Evolutionary conservation across 306 rosid genomes (phyloP).

Genomic region (Carpinus fangiana): DNA sequence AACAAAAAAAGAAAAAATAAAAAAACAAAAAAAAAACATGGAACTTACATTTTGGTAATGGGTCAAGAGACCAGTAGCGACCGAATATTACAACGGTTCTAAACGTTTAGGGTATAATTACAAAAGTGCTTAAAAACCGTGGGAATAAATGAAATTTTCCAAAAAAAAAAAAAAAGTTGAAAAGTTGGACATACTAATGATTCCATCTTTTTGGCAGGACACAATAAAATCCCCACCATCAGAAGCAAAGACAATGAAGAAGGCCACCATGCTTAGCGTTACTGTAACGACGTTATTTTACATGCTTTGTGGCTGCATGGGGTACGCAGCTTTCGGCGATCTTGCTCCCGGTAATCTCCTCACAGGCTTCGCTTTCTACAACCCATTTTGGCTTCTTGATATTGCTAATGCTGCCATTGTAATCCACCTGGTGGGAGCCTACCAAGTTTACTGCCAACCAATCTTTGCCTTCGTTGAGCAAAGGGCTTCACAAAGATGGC

Average conservation of each 20-base stretch:
- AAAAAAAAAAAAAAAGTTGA: no score
- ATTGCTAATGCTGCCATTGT: conserved; percentile 85
- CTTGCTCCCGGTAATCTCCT: conserved; percentile 75
- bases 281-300: conserved; percentile 68
- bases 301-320: conserved; percentile 76
- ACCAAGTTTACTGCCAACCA: conserved; percentile 83
- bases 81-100: no score
- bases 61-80: no score
- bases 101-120: no score
- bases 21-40: no score
- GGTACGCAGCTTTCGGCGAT: conserved; percentile 89
- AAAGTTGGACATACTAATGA: no score
- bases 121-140: no score
- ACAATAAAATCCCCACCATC: conserved; percentile 80
- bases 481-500: conserved; percentile 40
- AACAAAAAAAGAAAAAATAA: no score
- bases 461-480: conserved; percentile 72
- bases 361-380: conserved; percentile 81
- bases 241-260: conserved; percentile 84
- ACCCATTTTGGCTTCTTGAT: conserved; percentile 80
- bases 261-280: conserved; percentile 56
- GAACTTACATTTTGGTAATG: no score
- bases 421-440: conserved; percentile 79
- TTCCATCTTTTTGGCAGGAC: conserved; percentile 47
- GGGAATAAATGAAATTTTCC: no score